These are phyloP conservation scores for Heracleum sosnowskyi DNA, from an alignment of 129 eudicot species.

Conservation along the genomic window DNA sequence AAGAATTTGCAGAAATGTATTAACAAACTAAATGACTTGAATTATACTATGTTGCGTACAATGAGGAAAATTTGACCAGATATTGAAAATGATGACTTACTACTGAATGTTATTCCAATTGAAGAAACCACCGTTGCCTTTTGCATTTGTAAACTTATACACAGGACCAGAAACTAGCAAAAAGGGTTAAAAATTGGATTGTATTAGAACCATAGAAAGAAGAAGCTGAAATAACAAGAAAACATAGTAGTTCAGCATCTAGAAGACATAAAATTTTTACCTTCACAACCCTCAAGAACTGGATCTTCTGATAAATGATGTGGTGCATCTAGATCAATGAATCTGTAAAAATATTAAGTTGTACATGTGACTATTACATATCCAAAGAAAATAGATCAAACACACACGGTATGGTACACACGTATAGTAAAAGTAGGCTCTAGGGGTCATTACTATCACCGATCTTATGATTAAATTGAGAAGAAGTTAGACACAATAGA, in stretches of 20 bases:
- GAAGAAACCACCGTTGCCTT: conserved; percentile 87
- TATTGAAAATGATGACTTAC: conserved; percentile 25
- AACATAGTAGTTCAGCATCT: background rate
- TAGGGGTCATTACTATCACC: background rate
- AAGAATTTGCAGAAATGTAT: too few species aligned
- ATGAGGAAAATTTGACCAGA: background rate
- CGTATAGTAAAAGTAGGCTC: too few species aligned
- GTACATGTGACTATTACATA: too few species aligned
- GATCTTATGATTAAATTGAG: background rate
- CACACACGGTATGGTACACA: too few species aligned
- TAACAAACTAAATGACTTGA: too few species aligned
- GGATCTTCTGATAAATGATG: conserved; percentile 78
- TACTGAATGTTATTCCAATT: conserved; percentile 65
- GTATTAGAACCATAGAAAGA: background rate
- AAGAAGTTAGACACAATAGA: background rate
- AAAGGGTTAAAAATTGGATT: conserved; percentile 7
- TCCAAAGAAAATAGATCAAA: too few species aligned
- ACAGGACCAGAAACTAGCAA: conserved; percentile 58
- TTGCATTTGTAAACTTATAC: conserved; percentile 77
- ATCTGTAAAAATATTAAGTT: conserved; percentile 29
- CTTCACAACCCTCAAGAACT: conserved; percentile 83
- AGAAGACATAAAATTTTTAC: conserved; percentile 18
- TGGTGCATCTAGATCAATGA: conserved; percentile 79
- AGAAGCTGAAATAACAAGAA: background rate
- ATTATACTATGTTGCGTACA: too few species aligned